phyloP scores from a whole-genome alignment of 75 land plant species.

The Chamaecyparis obtusa region DNA sequence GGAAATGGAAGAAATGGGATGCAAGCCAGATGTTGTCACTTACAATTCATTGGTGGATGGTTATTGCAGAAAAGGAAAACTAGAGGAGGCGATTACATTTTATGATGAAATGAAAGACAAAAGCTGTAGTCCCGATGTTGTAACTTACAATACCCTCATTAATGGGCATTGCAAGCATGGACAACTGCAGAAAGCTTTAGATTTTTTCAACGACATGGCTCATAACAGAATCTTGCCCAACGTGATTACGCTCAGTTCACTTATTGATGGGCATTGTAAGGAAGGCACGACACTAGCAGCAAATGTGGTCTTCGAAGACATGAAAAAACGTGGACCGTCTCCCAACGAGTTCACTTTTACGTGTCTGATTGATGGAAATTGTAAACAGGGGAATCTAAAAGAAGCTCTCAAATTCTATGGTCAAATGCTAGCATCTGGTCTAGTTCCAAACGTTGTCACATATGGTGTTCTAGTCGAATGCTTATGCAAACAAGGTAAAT shows the following conservation, averaged over 20 bases:
- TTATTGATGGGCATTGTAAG: slow-evolving; percentile 59
- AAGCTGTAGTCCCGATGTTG: slow-evolving; percentile 50
- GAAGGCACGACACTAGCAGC: slow-evolving; percentile 44
- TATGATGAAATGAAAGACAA: slow-evolving; percentile 51
- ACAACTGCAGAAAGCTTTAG: slow-evolving; percentile 34
- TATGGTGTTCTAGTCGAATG: slow-evolving; percentile 52
- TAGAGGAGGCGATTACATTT: slow-evolving; percentile 38
- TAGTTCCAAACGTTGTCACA: slow-evolving; percentile 36
- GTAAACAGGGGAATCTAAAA: slow-evolving; percentile 25
- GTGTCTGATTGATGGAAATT: slow-evolving; percentile 44
- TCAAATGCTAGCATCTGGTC: slow-evolving; percentile 34
- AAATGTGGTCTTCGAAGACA: slow-evolving; percentile 37
- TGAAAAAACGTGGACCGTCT: slow-evolving; percentile 32
- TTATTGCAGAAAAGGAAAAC: slow-evolving; percentile 39
- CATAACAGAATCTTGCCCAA: slow-evolving; percentile 35
- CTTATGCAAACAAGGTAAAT: slow-evolving; percentile 39
- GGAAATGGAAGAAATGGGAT: slow-evolving; percentile 38
- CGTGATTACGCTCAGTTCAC: slow-evolving; percentile 44
- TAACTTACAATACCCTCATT: slow-evolving; percentile 65
- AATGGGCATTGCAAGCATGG: slow-evolving; percentile 59
- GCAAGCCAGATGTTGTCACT: slow-evolving; percentile 53
- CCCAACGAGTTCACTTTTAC: slow-evolving; percentile 51
- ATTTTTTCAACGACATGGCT: slow-evolving; percentile 31
- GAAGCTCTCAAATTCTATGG: slow-evolving; percentile 38
- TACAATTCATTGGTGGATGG: slow-evolving; percentile 62